Evolutionary conservation across 2,329 filamentous ascomycete species (phyloP), one percentile per base, ranked within the genome.

Genomic region (Dothideomycetidae sp.): DNA sequence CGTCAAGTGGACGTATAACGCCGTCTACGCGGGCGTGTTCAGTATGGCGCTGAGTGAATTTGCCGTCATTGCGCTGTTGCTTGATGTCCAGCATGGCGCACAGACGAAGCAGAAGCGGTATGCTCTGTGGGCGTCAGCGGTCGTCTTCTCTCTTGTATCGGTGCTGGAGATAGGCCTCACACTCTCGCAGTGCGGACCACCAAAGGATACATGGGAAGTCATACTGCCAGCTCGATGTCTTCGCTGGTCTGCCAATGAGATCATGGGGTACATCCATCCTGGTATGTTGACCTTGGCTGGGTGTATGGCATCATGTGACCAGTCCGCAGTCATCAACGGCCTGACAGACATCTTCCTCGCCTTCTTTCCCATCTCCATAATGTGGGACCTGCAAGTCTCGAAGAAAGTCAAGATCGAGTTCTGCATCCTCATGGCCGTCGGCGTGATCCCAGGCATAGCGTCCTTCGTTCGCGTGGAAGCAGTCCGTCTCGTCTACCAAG

Each of bases 21-120:
- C 23, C 34, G 30, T 29, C 12, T 36, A 29, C 13, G 19, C 18
- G 15, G 34, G 34, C 10, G 15, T 37, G 3, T 29, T 29, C 5
- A 29, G 26, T 11, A 29, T 37, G 3, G 21, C 14, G 16, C 15
- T 37, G 3, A 29, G 26, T 2, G 21, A 30, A 12, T 30, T 10
- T n/a, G 21, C 14, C 26, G 31, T 37, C 23, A 37, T 37, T 16
- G 23, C 34, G 10, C 12, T 37, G 23, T 28, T 37, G 15, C 14
- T 37, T 12, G 14, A 26, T 14, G 26, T 37, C 14, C 34, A 37
- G 14, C 28, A 29, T 15, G 26, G 34, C 5, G 26, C 34, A 16
- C 29, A 29, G 13, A 29, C 34, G 34, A 37, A 30, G 34, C 18
- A 30, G 15, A 12, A 29, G 14, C 29, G 13, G 3, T 37, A 29